These are phyloP conservation scores for Cystoisospora suis DNA, from an alignment of 169 alveolate genomes.

Conservation along the genomic window DNA sequence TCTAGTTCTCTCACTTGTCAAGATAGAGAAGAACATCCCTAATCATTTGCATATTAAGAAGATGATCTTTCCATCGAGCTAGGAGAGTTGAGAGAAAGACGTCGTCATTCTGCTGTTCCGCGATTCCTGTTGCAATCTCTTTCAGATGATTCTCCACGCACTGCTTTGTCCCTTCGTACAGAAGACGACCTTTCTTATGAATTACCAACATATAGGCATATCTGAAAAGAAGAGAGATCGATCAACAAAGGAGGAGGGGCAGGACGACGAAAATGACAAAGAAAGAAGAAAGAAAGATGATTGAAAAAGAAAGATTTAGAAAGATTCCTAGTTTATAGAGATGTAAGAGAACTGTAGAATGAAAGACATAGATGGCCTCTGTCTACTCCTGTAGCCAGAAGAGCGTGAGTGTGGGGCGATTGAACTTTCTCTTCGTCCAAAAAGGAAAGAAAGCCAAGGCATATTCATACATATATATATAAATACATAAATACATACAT, in stretches of 20 bases:
- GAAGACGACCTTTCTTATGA: constrained; percentile 38
- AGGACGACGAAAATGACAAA: too few relatives aligned
- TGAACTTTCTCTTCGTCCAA: neutral
- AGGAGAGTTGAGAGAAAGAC: constrained; percentile 12
- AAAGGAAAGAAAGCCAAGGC: too few relatives aligned
- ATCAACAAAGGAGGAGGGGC: too few relatives aligned
- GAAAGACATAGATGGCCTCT: too few relatives aligned
- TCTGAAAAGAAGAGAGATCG: neutral
- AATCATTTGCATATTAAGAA: constrained; percentile 37
- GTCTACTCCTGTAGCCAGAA: too few relatives aligned
- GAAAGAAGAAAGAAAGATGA: neutral
- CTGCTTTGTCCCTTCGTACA: constrained; percentile 52
- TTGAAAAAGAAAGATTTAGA: neutral
- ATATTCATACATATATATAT: too few relatives aligned
- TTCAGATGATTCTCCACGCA: constrained; percentile 37
- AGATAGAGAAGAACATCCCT: constrained; percentile 56
- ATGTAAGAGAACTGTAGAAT: neutral
- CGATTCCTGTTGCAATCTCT: constrained; percentile 7
- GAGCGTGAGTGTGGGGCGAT: neutral
- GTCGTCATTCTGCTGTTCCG: neutral
- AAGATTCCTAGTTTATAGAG: neutral
- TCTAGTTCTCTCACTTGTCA: constrained; percentile 11
- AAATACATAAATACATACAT: neutral
- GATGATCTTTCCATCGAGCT: constrained; percentile 36
- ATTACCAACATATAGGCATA: constrained; percentile 52